Base-by-base conservation (phyloP, 768 basidiomycete species). In the Hydnum rufescens region DNA sequence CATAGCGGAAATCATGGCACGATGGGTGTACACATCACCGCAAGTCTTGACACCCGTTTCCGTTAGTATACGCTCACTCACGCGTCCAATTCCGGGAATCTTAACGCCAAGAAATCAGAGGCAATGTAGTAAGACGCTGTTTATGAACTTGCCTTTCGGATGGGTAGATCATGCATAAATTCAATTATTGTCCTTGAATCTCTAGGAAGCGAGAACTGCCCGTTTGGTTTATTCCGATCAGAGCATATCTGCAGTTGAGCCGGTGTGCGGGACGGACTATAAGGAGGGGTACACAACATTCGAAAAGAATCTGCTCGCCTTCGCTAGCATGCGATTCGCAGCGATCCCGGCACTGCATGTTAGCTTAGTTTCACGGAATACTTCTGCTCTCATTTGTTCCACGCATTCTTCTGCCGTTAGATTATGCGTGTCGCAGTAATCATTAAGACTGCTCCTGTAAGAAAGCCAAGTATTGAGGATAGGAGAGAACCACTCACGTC, bases 331-430 rank as follows among this genome's bases (percentile, higher is more conserved):
- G 78, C 86, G 54, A 66, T 92, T 97, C 1, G 93, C 85, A 0
- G 93, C 90, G 53, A 97, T 89, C 2, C 95, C 95, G 29, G 90
- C 92, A 58, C 86, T 90, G 51, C 85, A 88, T 2, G 95, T 97
- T 49, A 97, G 63, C 51, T 75, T 74, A 2, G 92, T 96, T 64
- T 83, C 83, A 18, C 70, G 69, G 52, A 78, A 71, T 2, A 96
- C 85, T 39, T 69, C 70, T 25, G 70, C 70, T 23, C 95, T 71
- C 67, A 99, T 82, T 56, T 82, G 71, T 50, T 73, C 65, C 8
- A 93, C 84, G 59, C 88, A 92, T 43, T 79, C 77, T 29, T 76
- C 77, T 0, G 81, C 72, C 2, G 72, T 71, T 50, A 89, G 58
- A 5, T 69, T 60, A 63, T 85, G 74, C 43, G 74, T 70, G n/a